These are phyloP conservation scores for Populus nigra DNA, from an alignment of 345 rosid species.

Conservation along the genomic window DNA sequence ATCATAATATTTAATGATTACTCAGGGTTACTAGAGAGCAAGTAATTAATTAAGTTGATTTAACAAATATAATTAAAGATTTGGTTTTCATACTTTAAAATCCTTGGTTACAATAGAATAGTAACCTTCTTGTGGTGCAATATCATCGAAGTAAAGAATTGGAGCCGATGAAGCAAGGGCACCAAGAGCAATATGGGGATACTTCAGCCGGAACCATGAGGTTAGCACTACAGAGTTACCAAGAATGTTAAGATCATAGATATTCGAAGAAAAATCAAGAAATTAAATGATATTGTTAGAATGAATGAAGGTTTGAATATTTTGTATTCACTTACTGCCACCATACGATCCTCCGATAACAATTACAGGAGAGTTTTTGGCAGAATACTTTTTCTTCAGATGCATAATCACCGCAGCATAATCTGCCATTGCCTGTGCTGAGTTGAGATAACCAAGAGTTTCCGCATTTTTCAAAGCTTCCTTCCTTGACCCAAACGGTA, in stretches of 20 bases:
- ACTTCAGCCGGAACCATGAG: constrained; percentile 27
- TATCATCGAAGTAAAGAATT: constrained; percentile 25
- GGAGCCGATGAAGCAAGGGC: constrained; percentile 12
- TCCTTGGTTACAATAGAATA: constrained; percentile 25
- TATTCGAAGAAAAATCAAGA: not conserved
- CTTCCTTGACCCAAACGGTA: constrained; percentile 19
- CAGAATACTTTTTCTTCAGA: constrained; percentile 8
- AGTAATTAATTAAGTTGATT: not conserved
- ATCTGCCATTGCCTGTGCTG: constrained; percentile 31
- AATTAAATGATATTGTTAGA: too few relatives aligned
- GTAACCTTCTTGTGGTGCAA: constrained; percentile 21
- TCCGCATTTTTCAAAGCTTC: constrained; percentile 16
- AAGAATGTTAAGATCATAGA: not conserved
- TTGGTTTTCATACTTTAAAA: constrained; percentile 7
- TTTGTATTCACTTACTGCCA: constrained; percentile 20
- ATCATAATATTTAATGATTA: too few relatives aligned
- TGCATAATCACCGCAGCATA: constrained; percentile 24
- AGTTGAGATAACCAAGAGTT: constrained; percentile 24
- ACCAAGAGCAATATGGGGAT: constrained; percentile 29
- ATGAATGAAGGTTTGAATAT: too few relatives aligned
- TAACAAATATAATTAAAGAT: not conserved
- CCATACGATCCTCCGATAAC: constrained; percentile 30
- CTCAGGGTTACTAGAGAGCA: too few relatives aligned
- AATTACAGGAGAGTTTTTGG: constrained; percentile 19
- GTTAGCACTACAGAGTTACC: constrained; percentile 13